Conservation (phyloP, 73 alveolate genomes). For the Stentor coeruleus region DNA sequence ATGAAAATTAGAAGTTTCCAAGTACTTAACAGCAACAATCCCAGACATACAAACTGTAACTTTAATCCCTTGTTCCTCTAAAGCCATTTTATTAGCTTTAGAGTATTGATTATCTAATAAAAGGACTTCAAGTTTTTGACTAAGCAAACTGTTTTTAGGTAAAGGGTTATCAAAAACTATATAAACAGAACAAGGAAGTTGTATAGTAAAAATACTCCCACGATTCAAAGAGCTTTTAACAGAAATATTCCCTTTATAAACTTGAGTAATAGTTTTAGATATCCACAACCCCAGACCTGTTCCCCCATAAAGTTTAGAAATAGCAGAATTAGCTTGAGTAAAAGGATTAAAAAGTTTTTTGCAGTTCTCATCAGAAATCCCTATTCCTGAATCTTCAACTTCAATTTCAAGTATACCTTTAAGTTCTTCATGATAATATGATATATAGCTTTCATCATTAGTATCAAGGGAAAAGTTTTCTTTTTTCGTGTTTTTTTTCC, state of each 20-base stretch:
- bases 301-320: constrained; percentile 30
- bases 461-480: not conserved
- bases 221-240: not conserved
- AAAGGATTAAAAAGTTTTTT: constrained; percentile 17
- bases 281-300: constrained; percentile 32
- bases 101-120: not conserved
- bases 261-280: constrained; percentile 3
- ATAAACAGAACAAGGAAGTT: not conserved
- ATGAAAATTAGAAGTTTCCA: not conserved
- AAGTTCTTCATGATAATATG: not conserved
- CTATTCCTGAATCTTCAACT: constrained; percentile 24
- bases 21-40: not conserved
- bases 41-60: not conserved
- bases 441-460: not conserved
- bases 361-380: constrained; percentile 28
- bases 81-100: not conserved
- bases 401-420: not conserved
- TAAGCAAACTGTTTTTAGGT: not conserved
- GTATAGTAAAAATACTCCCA: constrained; percentile 4
- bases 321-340: constrained; percentile 23
- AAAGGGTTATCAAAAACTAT: not conserved
- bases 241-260: not conserved
- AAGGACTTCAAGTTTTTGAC: not conserved
- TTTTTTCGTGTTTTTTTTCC: not conserved
- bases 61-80: not conserved